These are phyloP conservation scores for Akanthomyces lecanii DNA, from an alignment of 2,329 filamentous ascomycete genomes.

Conservation along the genomic window DNA sequence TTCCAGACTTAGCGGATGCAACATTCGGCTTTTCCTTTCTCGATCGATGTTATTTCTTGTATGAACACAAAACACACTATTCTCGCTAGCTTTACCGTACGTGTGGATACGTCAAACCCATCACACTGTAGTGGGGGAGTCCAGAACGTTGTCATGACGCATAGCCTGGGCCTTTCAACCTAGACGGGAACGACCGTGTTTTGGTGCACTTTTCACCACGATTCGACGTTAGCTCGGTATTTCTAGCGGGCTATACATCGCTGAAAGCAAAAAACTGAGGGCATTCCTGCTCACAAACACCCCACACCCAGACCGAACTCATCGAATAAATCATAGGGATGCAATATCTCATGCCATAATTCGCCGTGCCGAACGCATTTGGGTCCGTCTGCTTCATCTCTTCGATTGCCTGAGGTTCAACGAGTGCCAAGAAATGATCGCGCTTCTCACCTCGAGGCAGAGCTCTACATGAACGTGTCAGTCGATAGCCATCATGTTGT, in stretches of 20 bases:
- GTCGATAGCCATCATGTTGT: neutral
- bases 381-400: slow-evolving; percentile 32
- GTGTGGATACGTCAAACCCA: neutral
- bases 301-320: slow-evolving; percentile 37
- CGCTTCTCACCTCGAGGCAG: slow-evolving; percentile 21
- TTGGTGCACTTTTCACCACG: neutral
- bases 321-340: slow-evolving; percentile 33
- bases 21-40: neutral
- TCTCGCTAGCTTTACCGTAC: neutral
- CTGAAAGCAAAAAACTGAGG: slow-evolving; percentile 35
- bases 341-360: slow-evolving; percentile 31
- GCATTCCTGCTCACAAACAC: slow-evolving; percentile 30
- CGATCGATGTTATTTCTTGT: neutral
- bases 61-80: no score
- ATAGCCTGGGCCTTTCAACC: neutral
- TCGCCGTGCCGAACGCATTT: slow-evolving; percentile 34
- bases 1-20: neutral
- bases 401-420: slow-evolving; percentile 52
- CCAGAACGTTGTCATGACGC: neutral
- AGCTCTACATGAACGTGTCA: slow-evolving; percentile 24
- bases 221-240: neutral
- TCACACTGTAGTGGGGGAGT: neutral
- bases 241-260: slow-evolving; percentile 27
- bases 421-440: slow-evolving; percentile 55
- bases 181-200: neutral